A percentile compares a stretch with the other conserved stretches of the same genome.
Evolutionary conservation across 805 yeast genomes (phyloP).

Genomic region (Blastobotrys chiropterorum): DNA sequence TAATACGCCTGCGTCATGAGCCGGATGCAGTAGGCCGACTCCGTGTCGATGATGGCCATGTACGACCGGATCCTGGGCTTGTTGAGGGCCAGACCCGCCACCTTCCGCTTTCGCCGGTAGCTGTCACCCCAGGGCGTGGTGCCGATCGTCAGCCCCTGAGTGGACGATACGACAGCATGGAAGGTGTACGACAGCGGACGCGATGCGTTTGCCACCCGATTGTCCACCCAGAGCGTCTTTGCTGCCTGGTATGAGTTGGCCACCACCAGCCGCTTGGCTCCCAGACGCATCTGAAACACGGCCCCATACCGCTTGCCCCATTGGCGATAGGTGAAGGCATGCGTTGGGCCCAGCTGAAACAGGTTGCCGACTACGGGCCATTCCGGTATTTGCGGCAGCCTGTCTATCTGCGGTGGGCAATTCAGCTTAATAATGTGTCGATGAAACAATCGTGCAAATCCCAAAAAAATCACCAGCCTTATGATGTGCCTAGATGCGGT

Average conservation of each 20-base stretch:
- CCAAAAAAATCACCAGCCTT: not conserved
- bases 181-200: slow-evolving; percentile 64
- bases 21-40: slow-evolving; percentile 30
- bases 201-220: slow-evolving; percentile 51
- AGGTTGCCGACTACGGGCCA: slow-evolving; percentile 49
- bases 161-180: slow-evolving; percentile 51
- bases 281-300: slow-evolving; percentile 60
- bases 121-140: slow-evolving; percentile 40
- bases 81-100: slow-evolving; percentile 36
- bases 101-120: slow-evolving; percentile 33
- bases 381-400: slow-evolving; percentile 40
- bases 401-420: slow-evolving; percentile 19
- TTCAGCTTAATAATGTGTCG: slow-evolving; percentile 5
- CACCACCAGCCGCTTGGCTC: slow-evolving; percentile 50
- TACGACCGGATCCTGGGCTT: slow-evolving; percentile 34
- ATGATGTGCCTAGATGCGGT: not conserved
- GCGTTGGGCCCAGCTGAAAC: slow-evolving; percentile 40
- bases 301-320: slow-evolving; percentile 39
- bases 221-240: slow-evolving; percentile 45
- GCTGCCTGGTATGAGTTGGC: slow-evolving; percentile 61
- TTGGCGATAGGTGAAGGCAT: slow-evolving; percentile 41
- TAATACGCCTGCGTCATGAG: slow-evolving; percentile 21
- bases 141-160: slow-evolving; percentile 38
- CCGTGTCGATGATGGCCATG: slow-evolving; percentile 31
- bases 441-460: not conserved